These are phyloP conservation scores for Ustulina deusta DNA, from an alignment of 2,329 filamentous ascomycete genomes.

Conservation along the genomic window DNA sequence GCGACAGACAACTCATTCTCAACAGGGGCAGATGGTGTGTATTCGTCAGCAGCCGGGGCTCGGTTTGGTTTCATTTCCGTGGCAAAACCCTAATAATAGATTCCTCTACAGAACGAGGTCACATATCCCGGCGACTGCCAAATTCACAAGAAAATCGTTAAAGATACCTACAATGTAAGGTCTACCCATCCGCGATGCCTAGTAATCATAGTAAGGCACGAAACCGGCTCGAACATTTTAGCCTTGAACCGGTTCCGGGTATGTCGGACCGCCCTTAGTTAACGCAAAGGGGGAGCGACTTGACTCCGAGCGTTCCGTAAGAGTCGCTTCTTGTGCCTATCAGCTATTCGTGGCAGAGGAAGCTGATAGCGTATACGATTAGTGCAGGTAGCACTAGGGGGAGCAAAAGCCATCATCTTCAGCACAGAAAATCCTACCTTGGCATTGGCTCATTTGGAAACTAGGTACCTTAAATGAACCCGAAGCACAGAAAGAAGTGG, in stretches of 20 bases:
- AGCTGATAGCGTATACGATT: neutral
- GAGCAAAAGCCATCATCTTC: slow-evolving; percentile 5
- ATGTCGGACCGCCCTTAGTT: neutral
- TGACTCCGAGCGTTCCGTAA: slow-evolving; percentile 1
- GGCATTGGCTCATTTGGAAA: neutral
- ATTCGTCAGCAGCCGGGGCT: slow-evolving; percentile 38
- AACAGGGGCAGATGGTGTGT: slow-evolving; percentile 47
- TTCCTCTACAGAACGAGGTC: neutral
- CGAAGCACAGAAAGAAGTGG: slow-evolving; percentile 4
- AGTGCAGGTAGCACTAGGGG: neutral
- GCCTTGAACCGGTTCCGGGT: neutral
- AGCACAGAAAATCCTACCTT: slow-evolving; percentile 8
- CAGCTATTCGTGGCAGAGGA: neutral
- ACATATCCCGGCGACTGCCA: neutral
- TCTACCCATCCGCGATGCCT: neutral
- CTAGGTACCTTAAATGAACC: slow-evolving; percentile 1
- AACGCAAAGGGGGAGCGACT: neutral
- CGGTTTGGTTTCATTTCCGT: slow-evolving; percentile 49
- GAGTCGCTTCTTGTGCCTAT: neutral
- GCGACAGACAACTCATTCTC: slow-evolving; percentile 40
- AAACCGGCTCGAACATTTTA: slow-evolving; percentile 1
- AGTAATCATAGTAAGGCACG: slow-evolving; percentile 5
- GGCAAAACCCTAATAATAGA: slow-evolving; percentile 38
- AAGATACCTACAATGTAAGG: neutral
- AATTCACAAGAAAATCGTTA: neutral